Conservation (phyloP, 2,329 filamentous ascomycete genomes). For the Trichoderma breve region DNA sequence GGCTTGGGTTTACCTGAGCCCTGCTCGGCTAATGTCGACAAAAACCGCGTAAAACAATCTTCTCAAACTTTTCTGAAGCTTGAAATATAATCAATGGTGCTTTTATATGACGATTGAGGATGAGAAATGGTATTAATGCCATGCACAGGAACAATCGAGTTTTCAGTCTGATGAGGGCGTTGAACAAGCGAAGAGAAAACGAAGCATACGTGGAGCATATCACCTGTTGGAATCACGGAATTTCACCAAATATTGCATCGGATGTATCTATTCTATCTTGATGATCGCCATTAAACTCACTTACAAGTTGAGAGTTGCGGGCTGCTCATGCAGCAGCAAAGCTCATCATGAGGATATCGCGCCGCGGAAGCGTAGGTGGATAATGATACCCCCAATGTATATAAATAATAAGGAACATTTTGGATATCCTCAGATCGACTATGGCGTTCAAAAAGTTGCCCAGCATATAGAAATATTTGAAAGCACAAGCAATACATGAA, state of each 20-base stretch:
- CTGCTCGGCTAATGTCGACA: conserved; percentile 50
- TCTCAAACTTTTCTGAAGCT: conserved; percentile 60
- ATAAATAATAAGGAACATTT: background rate
- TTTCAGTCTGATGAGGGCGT: background rate
- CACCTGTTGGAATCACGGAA: too few species aligned
- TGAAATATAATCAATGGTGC: background rate
- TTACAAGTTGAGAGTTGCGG: background rate
- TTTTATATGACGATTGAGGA: background rate
- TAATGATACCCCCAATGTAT: conserved; percentile 10
- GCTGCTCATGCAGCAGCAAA: background rate
- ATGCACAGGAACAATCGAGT: background rate
- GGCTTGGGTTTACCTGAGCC: conserved; percentile 25
- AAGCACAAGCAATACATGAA: background rate
- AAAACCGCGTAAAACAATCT: conserved; percentile 64
- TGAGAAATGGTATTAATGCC: background rate
- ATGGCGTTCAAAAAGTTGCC: background rate
- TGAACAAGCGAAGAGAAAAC: background rate
- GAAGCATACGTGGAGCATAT: background rate
- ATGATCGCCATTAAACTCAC: background rate
- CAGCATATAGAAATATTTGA: background rate
- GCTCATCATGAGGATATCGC: background rate
- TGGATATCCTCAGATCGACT: background rate
- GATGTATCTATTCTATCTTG: too few species aligned
- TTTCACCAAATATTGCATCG: background rate
- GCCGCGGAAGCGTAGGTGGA: background rate